Evolutionary conservation across 2,329 filamentous ascomycete genomes (phyloP), one percentile per base, ranked within the genome.

Genomic region (Diaporthe batatas): DNA sequence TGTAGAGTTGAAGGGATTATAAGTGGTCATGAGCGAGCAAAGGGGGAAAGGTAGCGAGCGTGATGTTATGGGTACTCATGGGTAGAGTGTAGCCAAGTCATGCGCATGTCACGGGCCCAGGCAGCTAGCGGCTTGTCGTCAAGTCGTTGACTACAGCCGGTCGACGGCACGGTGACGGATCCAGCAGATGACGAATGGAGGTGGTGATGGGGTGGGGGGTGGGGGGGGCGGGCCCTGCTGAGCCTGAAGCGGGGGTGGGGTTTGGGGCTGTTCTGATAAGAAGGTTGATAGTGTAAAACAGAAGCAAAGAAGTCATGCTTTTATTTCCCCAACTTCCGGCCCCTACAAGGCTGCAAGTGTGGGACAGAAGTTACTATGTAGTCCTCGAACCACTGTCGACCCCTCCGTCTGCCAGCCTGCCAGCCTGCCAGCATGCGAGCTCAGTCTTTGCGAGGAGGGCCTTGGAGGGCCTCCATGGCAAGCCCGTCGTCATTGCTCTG

Each of bases 31-130:
- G 10, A 6, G 57, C 3, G 12, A 25, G 18, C 36, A 62, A 14
- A 47, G 12, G 39, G 42, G 23, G 14, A 29, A 16, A 47, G 5
- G 39, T 21, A 14, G 23, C 7, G 39, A 23, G 39, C 16, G 39
- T 25, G 39, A n/a, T 62, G 58, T 14, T 39, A n/a, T 1, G 23
- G 25, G 5, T 29, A 29, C 29, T 29, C 29, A 5, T 29, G 29
- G 29, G 3, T 3, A 47, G 25, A 47, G 8, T 23, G 57, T 23
- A 29, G 57, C 14, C 36, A 10, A 47, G 23, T 62, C 39, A 32
- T 62, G 58, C 47, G 18, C 14, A 29, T 18, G 57, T 44, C 57
- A 62, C 57, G n/a, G 7, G 57, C 36, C 57, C 57, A 62, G 57
- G 57, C 57, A 62, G 36, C 57, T 1, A 44, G 39, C 57, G 18